Evolutionary conservation across 2,329 filamentous ascomycete genomes (phyloP), one percentile per base, ranked within the genome.

Genomic region (Fusarium sp.): DNA sequence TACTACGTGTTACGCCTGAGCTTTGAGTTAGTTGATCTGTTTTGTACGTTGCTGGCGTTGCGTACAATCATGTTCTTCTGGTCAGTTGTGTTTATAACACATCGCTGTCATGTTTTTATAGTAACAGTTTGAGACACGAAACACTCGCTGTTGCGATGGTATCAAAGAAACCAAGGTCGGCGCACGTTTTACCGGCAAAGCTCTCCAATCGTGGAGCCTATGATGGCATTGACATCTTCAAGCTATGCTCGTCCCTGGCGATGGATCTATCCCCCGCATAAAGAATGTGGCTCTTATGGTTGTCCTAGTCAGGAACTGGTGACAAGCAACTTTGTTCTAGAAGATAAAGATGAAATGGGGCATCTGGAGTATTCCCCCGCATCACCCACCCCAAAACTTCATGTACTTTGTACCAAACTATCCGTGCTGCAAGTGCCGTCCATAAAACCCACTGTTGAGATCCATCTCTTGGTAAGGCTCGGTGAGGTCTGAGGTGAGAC

Each of bases 361-460:
- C 72, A 75, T 75, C 70, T 75, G 73, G 74, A 76, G 73, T 63
- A 60, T 62, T 71, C 66, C 74, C 74, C 74, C 74, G 72, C 74
- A 76, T 74, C 71, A 54, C 51, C 72, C 69, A 66, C 68, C 59
- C 68, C 65, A 70, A 72, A 51, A 45, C 60, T 55, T 62, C 64
- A 62, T 72, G 73, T 75, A 73, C 72, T 73, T 73, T 75, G 72
- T 74, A 75, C 74, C 71, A 68, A 58, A 66, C 71, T 58, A 75
- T 76, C 73, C 71, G 73, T 75, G 73, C 74, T 76, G 71, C 74
- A 76, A 75, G 73, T 73, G 66, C 74, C 70, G 68, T 70, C 70
- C 70, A 68, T 16, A 38, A 54, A 71, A 71, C 29, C 68, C 68
- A 71, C 68, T 43, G 68, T 56, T 65, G 68, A 70, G 63, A 71